Base-by-base conservation (phyloP, 768 basidiomycete genomes). In the Rhodocollybia butyracea region DNA sequence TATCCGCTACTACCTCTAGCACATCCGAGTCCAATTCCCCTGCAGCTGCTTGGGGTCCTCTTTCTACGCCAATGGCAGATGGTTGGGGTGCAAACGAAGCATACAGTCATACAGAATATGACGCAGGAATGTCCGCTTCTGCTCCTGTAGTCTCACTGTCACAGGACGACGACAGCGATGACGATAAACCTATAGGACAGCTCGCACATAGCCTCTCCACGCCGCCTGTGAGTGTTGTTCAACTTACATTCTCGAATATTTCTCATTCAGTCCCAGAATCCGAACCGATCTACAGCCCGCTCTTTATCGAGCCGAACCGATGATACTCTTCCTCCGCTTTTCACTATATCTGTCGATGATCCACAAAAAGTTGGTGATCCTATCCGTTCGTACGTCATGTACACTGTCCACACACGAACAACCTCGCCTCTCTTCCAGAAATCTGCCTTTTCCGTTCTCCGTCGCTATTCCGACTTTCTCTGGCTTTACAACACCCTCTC, bases 331-430 rank as follows among this genome's bases (percentile, higher is more conserved):
- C 82, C 79, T 54, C 89, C 91, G 21, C 74, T 89, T 24, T 98
- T 97, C 67, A 68, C 81, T 7, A 92, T 99, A 60, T 83, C 89
- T 0, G 94, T 99, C n/a, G 91, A 93, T 51, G 97, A 99, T 69
- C 97, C 97, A 5, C 94, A 98, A 61, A 92, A 90, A 62, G 90
- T 98, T 41, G 97, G 97, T n/a, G 93, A 95, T 64, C 91, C 94
- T 1, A 91, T 98, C 46, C 87, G 91, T 55, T 84, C 87, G 15
- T 97, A 93, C 66, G 97, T 91, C 11, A 94, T 98, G 75, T 99
- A 98, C 68, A 99, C 97, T 2, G 93, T 99, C 1, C 88, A 92
- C 57, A 97, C 95, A 13, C 77, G 83, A 60, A 97, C 94, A 0
- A 91, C 88, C 6, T 95, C 93, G 3, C 86, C 91, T 0, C 72